Percentiles rank a stretch among this genome's conserved stretches.
Evolutionary conservation across 2,329 filamentous ascomycete species (phyloP).

Genomic region (Trichophyton rubrum): DNA sequence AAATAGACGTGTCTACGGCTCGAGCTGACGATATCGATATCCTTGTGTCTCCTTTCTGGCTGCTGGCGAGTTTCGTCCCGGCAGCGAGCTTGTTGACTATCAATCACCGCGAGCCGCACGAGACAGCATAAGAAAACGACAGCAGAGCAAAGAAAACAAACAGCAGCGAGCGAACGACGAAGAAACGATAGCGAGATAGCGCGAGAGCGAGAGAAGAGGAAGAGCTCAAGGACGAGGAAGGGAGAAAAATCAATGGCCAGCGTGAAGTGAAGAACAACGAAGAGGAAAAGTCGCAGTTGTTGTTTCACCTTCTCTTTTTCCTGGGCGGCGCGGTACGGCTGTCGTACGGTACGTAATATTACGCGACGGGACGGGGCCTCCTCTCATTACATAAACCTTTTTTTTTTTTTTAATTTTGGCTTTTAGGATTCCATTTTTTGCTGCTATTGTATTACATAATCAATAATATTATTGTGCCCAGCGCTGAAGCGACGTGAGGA

Average conservation of each 20-base stretch:
- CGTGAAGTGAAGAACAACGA: too few relatives aligned
- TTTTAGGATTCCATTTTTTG: too few relatives aligned
- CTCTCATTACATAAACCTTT: neutral
- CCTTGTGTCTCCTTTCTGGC: neutral
- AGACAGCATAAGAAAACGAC: neutral
- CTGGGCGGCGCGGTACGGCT: neutral
- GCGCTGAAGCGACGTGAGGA: too few relatives aligned
- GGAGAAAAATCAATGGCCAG: neutral
- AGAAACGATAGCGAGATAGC: neutral
- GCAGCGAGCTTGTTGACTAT: neutral
- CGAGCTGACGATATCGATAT: neutral
- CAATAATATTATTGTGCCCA: too few relatives aligned
- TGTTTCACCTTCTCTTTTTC: constrained; percentile 4
- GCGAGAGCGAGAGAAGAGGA: neutral
- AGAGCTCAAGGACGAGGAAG: neutral
- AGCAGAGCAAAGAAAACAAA: neutral
- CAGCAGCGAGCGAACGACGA: neutral
- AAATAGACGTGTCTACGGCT: neutral
- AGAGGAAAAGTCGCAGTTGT: neutral
- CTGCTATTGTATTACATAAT: too few relatives aligned
- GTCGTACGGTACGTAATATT: neutral
- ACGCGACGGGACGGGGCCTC: neutral
- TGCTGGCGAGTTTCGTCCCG: neutral
- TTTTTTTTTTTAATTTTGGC: too few relatives aligned
- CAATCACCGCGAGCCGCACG: neutral